Conservation (phyloP, 2,329 filamentous ascomycete genomes). For the Berkeleyomyces basicola region DNA sequence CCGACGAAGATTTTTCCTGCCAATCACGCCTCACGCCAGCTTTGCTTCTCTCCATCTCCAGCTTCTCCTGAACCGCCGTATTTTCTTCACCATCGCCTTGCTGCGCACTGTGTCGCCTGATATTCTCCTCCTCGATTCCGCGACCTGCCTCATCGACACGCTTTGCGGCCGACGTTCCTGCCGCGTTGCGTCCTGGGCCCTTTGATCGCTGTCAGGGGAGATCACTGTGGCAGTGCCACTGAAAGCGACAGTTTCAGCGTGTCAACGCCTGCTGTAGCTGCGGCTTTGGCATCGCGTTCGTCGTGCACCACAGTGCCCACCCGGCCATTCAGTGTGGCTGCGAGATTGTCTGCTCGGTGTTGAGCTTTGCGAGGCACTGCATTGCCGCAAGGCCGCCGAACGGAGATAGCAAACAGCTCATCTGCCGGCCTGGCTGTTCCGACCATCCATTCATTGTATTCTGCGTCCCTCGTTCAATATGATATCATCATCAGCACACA, state of each 20-base stretch:
- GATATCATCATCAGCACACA: constrained; percentile 10
- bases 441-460: background rate
- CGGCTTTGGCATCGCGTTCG: background rate
- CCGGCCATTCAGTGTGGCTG: background rate
- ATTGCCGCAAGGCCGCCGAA: too few species aligned
- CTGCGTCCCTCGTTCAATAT: background rate
- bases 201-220: background rate
- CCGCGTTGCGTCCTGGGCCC: background rate
- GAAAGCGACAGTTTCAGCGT: background rate
- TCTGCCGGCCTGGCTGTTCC: background rate
- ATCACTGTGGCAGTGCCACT: background rate
- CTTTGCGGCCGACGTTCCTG: background rate
- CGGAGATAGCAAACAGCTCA: background rate
- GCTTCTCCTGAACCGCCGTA: background rate
- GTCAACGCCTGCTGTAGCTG: background rate
- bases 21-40: background rate
- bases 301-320: background rate
- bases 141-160: background rate
- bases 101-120: background rate
- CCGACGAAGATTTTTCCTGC: background rate
- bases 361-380: background rate
- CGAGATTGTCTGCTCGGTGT: background rate
- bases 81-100: background rate
- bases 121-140: background rate
- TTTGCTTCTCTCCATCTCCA: background rate